Base-by-base conservation (phyloP, 768 basidiomycete genomes). In the Tricholoma terreum region DNA sequence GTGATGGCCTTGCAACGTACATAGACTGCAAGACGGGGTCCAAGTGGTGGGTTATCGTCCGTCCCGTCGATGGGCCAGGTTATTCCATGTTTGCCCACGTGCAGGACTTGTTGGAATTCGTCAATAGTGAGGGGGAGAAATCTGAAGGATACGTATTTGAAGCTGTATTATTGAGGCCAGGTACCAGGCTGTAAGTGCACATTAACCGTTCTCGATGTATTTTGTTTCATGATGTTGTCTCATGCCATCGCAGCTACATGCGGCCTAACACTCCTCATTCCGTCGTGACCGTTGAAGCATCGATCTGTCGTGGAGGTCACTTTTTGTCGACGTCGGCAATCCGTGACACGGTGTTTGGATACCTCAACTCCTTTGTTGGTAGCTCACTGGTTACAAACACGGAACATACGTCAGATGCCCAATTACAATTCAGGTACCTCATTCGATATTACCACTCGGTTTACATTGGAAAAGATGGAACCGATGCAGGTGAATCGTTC, bases 221-320 rank as follows among this genome's bases (percentile, higher is more conserved):
- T n/a, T n/a, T n/a, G n/a, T n/a, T n/a, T n/a, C n/a, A 33, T 31
- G n/a, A 17, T 51, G 15, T 46, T 24, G 17, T 30, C 14, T 17
- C 48, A 8, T 43, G 11, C 2, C 46, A n/a, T n/a, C 34, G 1
- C 17, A 64, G 60, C 6, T 45, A 55, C 14, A 62, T 71, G 62
- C 34, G 54, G 0, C 67, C 70, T 1, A 61, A 62, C 14, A 62
- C 51, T 4, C 34, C 57, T 0, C 65, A 68, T 34, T 35, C 50
- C 0, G 63, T 65, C 1, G 56, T 50, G 14, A 64, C 63, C 0
- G 31, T 55, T 1, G 56, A 58, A 2, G 3, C 60, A 42, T 31
- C 64, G 7, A 62, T 70, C 1, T 67, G 61, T n/a, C 33, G 45
- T 14, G 67, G 69, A 0, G 61, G 64, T 2, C 68, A 70, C 49